phyloP scores from a whole-genome alignment of 768 basidiomycete genomes.

The Plicaturopsis crispa region DNA sequence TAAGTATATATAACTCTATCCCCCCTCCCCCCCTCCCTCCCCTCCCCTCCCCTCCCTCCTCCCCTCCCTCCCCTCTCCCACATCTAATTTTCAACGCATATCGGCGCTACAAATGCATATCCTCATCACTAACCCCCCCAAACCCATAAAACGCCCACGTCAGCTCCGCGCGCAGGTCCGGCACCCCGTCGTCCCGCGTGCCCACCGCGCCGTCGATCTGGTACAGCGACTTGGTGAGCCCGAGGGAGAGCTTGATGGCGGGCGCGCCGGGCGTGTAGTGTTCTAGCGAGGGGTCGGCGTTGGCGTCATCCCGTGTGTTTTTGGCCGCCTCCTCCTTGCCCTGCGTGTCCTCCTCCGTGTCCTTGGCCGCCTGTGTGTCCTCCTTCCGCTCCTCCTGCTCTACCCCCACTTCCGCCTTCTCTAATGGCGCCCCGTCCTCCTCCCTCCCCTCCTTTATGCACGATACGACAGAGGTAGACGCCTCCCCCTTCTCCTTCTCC shows the following conservation, averaged over 20 bases:
- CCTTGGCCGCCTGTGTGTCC: too few relatives aligned
- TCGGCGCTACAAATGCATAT: slow-evolving; percentile 13
- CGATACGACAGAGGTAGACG: background rate
- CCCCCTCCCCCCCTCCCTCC: too few relatives aligned
- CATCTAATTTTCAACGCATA: background rate
- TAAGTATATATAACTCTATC: too few relatives aligned
- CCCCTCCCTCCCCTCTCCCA: too few relatives aligned
- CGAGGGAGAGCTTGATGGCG: slow-evolving; percentile 58
- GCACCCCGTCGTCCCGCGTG: slow-evolving; percentile 31
- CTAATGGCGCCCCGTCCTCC: too few relatives aligned
- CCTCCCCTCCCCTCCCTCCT: too few relatives aligned
- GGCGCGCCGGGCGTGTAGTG: slow-evolving; percentile 38
- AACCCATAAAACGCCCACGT: slow-evolving; percentile 43
- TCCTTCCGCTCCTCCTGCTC: too few relatives aligned
- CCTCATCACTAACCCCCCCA: slow-evolving; percentile 24
- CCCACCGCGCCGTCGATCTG: slow-evolving; percentile 39
- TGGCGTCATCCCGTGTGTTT: too few relatives aligned
- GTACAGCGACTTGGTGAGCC: slow-evolving; percentile 40
- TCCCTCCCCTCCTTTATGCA: slow-evolving; percentile 3
- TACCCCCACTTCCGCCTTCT: too few relatives aligned
- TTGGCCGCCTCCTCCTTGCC: slow-evolving; percentile 2
- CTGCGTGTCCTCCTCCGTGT: background rate
- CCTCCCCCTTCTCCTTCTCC: background rate
- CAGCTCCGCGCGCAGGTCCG: slow-evolving; percentile 38
- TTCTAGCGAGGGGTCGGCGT: too few relatives aligned